phyloP scores from a whole-genome alignment of 495 filamentous ascomycete genomes.

The Penicillium pancosmium region DNA sequence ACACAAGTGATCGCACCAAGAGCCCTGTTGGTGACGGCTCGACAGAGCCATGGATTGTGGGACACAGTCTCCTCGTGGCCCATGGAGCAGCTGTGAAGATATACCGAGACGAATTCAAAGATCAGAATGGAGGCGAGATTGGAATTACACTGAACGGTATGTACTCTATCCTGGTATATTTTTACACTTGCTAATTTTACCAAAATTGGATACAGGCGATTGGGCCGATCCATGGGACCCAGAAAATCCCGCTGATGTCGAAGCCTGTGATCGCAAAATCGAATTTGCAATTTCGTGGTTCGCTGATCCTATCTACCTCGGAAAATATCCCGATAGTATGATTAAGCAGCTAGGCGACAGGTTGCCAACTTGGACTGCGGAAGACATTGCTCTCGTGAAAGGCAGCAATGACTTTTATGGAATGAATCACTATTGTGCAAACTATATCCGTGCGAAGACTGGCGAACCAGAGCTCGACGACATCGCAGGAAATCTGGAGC shows the following conservation, averaged over 20 bases:
- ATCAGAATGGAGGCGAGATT: conserved; percentile 50
- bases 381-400: conserved; percentile 68
- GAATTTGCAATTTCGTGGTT: conserved; percentile 62
- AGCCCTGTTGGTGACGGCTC: conserved; percentile 51
- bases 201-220: conserved; percentile 52
- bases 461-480: conserved; percentile 61
- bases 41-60: conserved; percentile 55
- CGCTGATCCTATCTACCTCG: conserved; percentile 75
- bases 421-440: conserved; percentile 85
- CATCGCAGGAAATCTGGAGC: conserved; percentile 70
- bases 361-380: conserved; percentile 64
- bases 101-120: conserved; percentile 56
- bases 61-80: conserved; percentile 51
- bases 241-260: conserved; percentile 49
- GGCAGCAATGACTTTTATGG: conserved; percentile 83
- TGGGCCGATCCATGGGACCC: conserved; percentile 60
- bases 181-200: background rate
- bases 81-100: conserved; percentile 55
- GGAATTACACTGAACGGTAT: conserved; percentile 58
- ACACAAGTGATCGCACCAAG: conserved; percentile 52
- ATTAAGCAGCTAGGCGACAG: conserved; percentile 70
- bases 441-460: conserved; percentile 75
- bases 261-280: conserved; percentile 54
- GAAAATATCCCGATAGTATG: conserved; percentile 77
- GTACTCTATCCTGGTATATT: background rate